These are phyloP conservation scores for Aegilops umbellulata DNA, from an alignment of 176 grass and related monocot species.

Conservation along the genomic window DNA sequence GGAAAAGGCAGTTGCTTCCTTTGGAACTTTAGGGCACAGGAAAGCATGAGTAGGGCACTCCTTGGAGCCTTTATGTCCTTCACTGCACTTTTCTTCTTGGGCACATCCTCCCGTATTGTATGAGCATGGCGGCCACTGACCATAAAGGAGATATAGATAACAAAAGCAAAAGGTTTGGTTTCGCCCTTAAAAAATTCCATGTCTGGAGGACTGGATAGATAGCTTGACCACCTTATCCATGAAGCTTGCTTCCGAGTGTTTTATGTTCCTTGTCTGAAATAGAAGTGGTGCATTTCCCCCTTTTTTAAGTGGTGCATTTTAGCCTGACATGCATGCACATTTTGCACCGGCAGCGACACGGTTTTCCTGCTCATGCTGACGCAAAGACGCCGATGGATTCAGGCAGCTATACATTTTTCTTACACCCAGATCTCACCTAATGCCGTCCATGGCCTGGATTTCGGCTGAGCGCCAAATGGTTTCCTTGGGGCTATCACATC, in stretches of 20 bases:
- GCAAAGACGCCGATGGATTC: not conserved
- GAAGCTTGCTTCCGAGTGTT: not conserved
- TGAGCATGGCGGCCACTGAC: slow-evolving; percentile 35
- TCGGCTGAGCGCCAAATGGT: slow-evolving; percentile 38
- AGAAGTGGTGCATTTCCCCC: not conserved
- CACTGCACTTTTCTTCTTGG: slow-evolving; percentile 30
- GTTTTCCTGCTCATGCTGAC: not conserved
- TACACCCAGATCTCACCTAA: slow-evolving; percentile 11
- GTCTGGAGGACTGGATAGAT: not conserved
- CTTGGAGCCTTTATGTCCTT: slow-evolving; percentile 48
- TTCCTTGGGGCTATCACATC: not conserved
- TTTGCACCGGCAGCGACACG: not conserved
- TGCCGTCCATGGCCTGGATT: slow-evolving; percentile 36
- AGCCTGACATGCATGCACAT: not conserved
- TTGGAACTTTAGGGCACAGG: slow-evolving; percentile 55
- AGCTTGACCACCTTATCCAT: slow-evolving; percentile 30
- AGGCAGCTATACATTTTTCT: not conserved
- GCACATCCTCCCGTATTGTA: slow-evolving; percentile 46
- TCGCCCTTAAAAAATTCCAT: not conserved
- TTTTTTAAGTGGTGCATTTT: not conserved
- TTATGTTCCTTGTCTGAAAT: not conserved
- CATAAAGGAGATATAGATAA: slow-evolving; percentile 13
- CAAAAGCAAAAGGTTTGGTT: slow-evolving; percentile 29
- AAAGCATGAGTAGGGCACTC: slow-evolving; percentile 59
- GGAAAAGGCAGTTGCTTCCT: slow-evolving; percentile 35